Evolutionary conservation across 179 eudicot genomes (phyloP), one percentile per base, ranked within the genome.

Genomic region (Corrigiola litoralis): DNA sequence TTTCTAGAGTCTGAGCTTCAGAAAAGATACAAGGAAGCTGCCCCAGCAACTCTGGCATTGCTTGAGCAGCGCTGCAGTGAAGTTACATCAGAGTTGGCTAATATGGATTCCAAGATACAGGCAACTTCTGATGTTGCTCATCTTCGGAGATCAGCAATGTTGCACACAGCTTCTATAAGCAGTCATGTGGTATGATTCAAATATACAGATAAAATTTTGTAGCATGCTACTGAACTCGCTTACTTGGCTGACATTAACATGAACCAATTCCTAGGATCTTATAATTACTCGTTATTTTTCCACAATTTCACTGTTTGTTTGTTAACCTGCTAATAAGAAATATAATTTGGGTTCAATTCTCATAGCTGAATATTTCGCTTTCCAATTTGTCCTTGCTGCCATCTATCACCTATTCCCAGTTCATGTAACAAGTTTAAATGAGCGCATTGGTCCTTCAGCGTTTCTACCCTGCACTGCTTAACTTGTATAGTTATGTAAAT

Each of bases 41-140:
- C 97, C 33, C 99, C 99, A 25, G 88, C 97, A 51, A 94, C 99
- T 66, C 71, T 94, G 52, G 94, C 97, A 49, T 82, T 94, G 82
- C 96, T 94, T 36, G 96, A 94, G 81, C 87, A 84, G 74, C 95
- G 99, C 32, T 90, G 97, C 76, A 55, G 82, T 78, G 97, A 94
- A 70, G 88, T 94, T 32, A 81, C 83, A 21, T 72, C 76, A 67
- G 96, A 94, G 46, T 58, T 94, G 67, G 82, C 79, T 5, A 77
- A 74, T 72, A 80, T 94, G 91, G 97, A 94, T 53, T 70, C 82
- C 61, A 94, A 88, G 76, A 78, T 94, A 50, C 82, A 86, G 78
- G 91, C 96, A 70, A 88, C 88, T 67, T 87, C 99, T 67, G 95
- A 94, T 82, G 91, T 94, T 71, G 81, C 94, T 33, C 89, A 94